phyloP scores from a whole-genome alignment of 169 alveolate genomes.

The Plasmodium falciparum region DNA sequence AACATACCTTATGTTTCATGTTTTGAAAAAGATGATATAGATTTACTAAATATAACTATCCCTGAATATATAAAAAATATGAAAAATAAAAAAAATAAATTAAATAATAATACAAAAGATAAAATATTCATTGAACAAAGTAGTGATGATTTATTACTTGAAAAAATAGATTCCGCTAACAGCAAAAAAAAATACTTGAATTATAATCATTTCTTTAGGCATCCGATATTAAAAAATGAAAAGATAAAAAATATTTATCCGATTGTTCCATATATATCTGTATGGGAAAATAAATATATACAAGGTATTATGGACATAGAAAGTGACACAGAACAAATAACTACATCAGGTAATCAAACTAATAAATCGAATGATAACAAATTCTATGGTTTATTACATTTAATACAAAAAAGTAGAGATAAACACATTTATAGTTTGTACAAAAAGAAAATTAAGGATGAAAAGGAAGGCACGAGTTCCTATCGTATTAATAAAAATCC shows the following conservation, averaged over 20 bases:
- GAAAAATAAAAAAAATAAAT: slow-evolving; percentile 18
- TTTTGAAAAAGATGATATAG: slow-evolving; percentile 63
- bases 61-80: slow-evolving; percentile 50
- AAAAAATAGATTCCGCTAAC: neutral
- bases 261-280: slow-evolving; percentile 30
- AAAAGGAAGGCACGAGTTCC: neutral
- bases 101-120: slow-evolving; percentile 10
- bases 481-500: neutral
- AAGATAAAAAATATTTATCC: slow-evolving; percentile 59
- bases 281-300: slow-evolving; percentile 48
- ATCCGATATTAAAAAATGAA: slow-evolving; percentile 30
- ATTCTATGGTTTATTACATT: slow-evolving; percentile 30
- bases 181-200: slow-evolving; percentile 7
- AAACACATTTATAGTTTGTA: slow-evolving; percentile 59
- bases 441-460: slow-evolving; percentile 11
- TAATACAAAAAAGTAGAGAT: slow-evolving; percentile 56
- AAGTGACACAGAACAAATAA: neutral
- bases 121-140: neutral
- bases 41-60: slow-evolving; percentile 13
- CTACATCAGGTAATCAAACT: slow-evolving; percentile 1
- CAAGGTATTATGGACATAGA: slow-evolving; percentile 73
- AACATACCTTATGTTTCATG: slow-evolving; percentile 14
- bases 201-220: slow-evolving; percentile 38
- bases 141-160: neutral
- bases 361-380: neutral